Evolutionary conservation across 352 stramenopile species (phyloP).

Genomic region (Phytophthora tubulina): DNA sequence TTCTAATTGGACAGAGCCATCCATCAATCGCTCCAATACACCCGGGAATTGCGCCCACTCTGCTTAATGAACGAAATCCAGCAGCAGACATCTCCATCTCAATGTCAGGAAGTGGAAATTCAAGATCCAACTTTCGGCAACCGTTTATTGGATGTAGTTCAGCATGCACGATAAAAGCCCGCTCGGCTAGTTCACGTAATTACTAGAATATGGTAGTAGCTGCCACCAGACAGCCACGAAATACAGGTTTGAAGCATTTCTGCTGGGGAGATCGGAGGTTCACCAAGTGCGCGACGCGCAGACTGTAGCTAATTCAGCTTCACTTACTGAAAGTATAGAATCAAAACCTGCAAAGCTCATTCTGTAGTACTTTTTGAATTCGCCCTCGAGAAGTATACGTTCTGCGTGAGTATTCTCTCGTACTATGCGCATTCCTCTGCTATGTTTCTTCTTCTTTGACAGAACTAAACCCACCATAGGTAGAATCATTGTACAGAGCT

Average conservation of each 20-base stretch:
- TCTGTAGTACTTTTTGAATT: conserved; percentile 19
- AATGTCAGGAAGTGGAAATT: neutral
- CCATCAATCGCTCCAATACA: conserved; percentile 23
- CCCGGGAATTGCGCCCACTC: neutral
- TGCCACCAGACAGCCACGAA: conserved; percentile 14
- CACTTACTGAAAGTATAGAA: neutral
- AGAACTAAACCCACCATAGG: neutral
- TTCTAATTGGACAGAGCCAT: conserved; percentile 10
- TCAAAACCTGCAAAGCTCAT: conserved; percentile 12
- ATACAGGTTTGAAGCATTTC: conserved; percentile 18
- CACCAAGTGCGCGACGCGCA: neutral
- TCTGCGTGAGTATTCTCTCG: conserved; percentile 1
- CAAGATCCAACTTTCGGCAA: neutral
- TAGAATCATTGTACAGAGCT: neutral
- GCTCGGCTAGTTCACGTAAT: conserved; percentile 9
- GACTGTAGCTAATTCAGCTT: conserved; percentile 8
- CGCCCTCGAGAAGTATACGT: conserved; percentile 7
- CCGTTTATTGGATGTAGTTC: neutral
- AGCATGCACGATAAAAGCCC: conserved; percentile 9
- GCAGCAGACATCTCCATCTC: conserved; percentile 1
- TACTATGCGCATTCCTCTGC: neutral
- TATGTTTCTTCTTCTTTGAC: neutral
- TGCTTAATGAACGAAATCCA: conserved; percentile 2
- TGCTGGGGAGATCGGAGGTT: conserved; percentile 11
- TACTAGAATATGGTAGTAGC: conserved; percentile 21